phyloP scores from a whole-genome alignment of 2,329 filamentous ascomycete genomes.

The Calonectria pseudoreteaudii region DNA sequence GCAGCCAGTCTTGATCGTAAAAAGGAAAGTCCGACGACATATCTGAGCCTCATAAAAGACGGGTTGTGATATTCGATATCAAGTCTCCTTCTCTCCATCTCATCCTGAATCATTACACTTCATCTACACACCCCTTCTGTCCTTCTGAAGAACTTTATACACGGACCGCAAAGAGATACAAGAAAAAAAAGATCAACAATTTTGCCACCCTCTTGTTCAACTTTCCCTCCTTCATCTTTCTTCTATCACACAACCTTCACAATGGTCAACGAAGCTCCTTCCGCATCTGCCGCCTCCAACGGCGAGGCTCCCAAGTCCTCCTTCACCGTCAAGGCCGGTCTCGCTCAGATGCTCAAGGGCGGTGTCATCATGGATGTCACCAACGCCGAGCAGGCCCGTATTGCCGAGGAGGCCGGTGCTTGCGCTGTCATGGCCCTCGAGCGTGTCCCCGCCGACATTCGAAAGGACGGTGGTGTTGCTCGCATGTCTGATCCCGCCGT shows the following conservation, averaged over 20 bases:
- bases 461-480: slow-evolving; percentile 90
- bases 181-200: neutral
- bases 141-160: neutral
- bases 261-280: slow-evolving; percentile 50
- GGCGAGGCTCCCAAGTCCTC: slow-evolving; percentile 59
- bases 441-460: slow-evolving; percentile 96
- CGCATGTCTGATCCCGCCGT: slow-evolving; percentile 96
- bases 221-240: neutral
- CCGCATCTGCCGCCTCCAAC: slow-evolving; percentile 38
- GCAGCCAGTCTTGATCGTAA: slow-evolving; percentile 13
- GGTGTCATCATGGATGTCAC: slow-evolving; percentile 99
- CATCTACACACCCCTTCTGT: neutral
- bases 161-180: neutral
- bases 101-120: neutral
- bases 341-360: slow-evolving; percentile 98
- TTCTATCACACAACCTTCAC: neutral
- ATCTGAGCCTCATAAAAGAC: slow-evolving; percentile 16
- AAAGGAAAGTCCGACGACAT: slow-evolving; percentile 22
- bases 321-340: slow-evolving; percentile 93
- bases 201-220: neutral
- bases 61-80: slow-evolving; percentile 12
- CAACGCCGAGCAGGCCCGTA: slow-evolving; percentile 91
- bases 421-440: slow-evolving; percentile 98
- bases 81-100: neutral
- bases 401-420: slow-evolving; percentile 96